Evolutionary conservation across 2,329 filamentous ascomycete genomes (phyloP).

Genomic region (Tolypocladium amazonense): DNA sequence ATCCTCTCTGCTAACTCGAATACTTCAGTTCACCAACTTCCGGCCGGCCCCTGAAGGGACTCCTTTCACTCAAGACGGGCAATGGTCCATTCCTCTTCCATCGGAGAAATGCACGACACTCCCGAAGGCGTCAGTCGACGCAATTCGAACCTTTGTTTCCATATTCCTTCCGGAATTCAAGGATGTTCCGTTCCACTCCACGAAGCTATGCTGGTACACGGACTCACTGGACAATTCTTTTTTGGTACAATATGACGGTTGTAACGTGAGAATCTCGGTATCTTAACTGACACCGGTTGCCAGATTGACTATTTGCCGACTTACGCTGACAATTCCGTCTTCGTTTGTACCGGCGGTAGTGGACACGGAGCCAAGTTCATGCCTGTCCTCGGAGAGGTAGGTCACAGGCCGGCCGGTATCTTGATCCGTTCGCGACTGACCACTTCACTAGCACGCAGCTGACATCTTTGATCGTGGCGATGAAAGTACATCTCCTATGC

Average conservation of each 20-base stretch:
- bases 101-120: constrained; percentile 7
- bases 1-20: not conserved
- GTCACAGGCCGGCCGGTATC: not conserved
- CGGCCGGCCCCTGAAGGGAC: constrained; percentile 14
- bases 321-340: constrained; percentile 17
- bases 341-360: constrained; percentile 23
- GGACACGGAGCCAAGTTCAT: constrained; percentile 25
- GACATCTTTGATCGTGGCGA: constrained; percentile 17
- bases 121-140: constrained; percentile 8
- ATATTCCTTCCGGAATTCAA: constrained; percentile 18
- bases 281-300: not conserved
- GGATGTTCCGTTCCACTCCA: constrained; percentile 12
- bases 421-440: not conserved
- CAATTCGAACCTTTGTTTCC: constrained; percentile 10
- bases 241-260: constrained; percentile 6
- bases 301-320: constrained; percentile 22
- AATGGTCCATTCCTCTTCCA: constrained; percentile 20
- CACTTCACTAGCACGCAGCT: constrained; percentile 15
- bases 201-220: constrained; percentile 22
- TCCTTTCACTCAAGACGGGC: constrained; percentile 16
- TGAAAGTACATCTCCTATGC: constrained; percentile 16
- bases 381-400: constrained; percentile 20
- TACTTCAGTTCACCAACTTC: constrained; percentile 20
- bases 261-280: too few species aligned
- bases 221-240: constrained; percentile 23